A percentile compares a stretch with the other conserved stretches of the same genome.
These are phyloP conservation scores for Leishmania guyanensis DNA, from an alignment of 208 protist species.

Conservation along the genomic window DNA sequence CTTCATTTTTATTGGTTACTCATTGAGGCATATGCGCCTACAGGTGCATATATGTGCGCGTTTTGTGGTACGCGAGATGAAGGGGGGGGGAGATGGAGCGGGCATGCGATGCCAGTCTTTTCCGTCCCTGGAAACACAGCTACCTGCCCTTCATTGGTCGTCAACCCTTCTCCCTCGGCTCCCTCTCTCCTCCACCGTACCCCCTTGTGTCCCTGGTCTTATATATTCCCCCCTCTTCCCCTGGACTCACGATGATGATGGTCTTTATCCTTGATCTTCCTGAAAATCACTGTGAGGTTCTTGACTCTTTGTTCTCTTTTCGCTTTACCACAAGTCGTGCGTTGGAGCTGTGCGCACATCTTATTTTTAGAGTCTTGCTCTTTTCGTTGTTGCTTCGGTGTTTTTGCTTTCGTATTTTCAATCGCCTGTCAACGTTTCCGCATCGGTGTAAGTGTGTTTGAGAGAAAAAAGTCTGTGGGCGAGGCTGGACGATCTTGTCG, in stretches of 20 bases:
- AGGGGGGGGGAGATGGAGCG: neutral
- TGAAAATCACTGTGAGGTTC: neutral
- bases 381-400: neutral
- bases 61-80: neutral
- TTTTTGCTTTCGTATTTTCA: neutral
- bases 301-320: neutral
- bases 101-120: neutral
- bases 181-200: neutral
- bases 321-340: neutral
- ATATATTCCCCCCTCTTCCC: neutral
- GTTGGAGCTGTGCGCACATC: neutral
- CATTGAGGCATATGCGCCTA: neutral
- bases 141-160: neutral
- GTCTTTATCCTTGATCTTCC: neutral
- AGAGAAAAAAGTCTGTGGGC: neutral
- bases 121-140: neutral
- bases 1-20: neutral
- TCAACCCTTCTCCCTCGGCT: neutral
- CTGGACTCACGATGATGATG: neutral
- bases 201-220: neutral
- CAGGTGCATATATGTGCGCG: neutral
- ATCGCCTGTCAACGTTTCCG: neutral
- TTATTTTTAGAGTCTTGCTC: neutral
- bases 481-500: neutral
- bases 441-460: neutral